Evolutionary conservation across 2,329 filamentous ascomycete species (phyloP).

Genomic region (Cercospora sp.): DNA sequence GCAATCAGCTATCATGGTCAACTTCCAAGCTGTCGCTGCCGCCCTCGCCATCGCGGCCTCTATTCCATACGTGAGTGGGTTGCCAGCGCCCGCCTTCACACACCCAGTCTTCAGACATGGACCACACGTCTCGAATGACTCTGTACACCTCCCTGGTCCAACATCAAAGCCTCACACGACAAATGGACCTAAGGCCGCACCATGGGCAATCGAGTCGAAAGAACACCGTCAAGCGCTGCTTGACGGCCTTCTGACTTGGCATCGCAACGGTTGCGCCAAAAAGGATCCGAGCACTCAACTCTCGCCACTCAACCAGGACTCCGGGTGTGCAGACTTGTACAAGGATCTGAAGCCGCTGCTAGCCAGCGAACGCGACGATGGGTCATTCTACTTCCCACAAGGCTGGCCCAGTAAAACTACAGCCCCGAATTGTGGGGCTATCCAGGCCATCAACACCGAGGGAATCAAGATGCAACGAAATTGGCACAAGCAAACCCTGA

Average conservation of each 20-base stretch:
- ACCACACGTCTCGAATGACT: background rate
- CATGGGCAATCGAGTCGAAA: background rate
- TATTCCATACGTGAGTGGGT: background rate
- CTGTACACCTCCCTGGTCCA: background rate
- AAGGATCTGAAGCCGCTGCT: background rate
- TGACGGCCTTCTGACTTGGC: background rate
- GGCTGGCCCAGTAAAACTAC: background rate
- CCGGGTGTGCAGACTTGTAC: background rate
- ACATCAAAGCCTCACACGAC: background rate
- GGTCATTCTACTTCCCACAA: background rate
- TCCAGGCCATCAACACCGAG: background rate
- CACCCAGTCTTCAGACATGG: background rate
- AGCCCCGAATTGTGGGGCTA: background rate
- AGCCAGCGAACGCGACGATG: background rate
- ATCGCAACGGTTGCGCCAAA: background rate
- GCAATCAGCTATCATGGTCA: background rate
- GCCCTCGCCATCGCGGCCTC: background rate
- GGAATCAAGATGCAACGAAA: background rate
- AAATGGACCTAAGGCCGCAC: background rate
- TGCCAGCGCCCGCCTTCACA: background rate
- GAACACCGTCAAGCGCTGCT: background rate
- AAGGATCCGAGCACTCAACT: background rate
- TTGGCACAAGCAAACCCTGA: background rate
- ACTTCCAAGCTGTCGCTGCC: background rate
- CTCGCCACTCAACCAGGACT: background rate